Conservation (phyloP, 805 yeast species). For the Maudiozyma barnettii region DNA sequence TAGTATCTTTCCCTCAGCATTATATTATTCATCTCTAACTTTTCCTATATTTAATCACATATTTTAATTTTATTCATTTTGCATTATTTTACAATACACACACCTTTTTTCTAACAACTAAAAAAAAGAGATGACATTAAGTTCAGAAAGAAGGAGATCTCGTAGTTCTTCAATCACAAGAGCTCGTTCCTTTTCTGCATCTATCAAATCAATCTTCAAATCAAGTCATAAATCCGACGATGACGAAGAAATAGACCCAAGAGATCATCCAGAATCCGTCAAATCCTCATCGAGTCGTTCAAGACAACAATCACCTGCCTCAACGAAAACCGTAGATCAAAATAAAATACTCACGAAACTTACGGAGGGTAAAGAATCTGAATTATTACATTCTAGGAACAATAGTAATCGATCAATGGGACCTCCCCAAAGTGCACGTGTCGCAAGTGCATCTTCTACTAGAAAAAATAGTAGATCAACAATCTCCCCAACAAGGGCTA, state of each 20-base stretch:
- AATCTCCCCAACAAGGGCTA: conserved; percentile 10
- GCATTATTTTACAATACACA: not conserved
- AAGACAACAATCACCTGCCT: not conserved
- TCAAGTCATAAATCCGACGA: not conserved
- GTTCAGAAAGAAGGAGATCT: not conserved
- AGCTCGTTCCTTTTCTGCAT: conserved; percentile 20
- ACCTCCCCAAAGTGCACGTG: conserved; percentile 7
- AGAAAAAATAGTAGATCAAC: conserved; percentile 15
- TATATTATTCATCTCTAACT: too few species aligned
- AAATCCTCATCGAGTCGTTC: not conserved
- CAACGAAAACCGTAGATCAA: not conserved
- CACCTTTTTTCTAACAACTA: too few species aligned
- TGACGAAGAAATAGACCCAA: not conserved
- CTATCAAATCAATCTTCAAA: conserved; percentile 22
- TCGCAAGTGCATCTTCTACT: not conserved
- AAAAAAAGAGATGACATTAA: not conserved
- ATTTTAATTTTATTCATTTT: not conserved
- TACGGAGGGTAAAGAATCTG: conserved; percentile 16
- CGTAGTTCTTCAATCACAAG: conserved; percentile 11
- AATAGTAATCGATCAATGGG: conserved; percentile 1
- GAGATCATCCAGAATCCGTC: not conserved
- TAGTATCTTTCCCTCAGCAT: too few species aligned
- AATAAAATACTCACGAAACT: conserved; percentile 4
- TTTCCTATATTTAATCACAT: not conserved
- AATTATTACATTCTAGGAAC: conserved; percentile 10